Conservation (phyloP, 345 rosid genomes). For the Euphorbia peplus region DNA sequence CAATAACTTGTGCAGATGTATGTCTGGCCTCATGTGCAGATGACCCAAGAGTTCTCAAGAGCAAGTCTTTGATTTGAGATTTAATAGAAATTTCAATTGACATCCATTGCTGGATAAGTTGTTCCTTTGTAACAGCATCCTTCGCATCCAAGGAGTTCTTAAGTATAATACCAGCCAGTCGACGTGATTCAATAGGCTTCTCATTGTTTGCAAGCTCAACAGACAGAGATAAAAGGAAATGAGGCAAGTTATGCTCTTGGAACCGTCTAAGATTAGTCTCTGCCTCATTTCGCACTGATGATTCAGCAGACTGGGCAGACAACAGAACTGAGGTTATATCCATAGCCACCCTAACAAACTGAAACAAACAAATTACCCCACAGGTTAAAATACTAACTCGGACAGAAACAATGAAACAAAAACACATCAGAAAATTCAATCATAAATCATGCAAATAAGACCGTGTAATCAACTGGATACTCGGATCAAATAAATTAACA, state of each 20-base stretch:
- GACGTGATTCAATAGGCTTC: constrained; percentile 76
- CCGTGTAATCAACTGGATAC: background rate
- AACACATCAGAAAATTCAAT: background rate
- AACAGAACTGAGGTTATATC: constrained; percentile 78
- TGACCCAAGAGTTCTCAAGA: constrained; percentile 67
- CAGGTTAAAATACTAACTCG: background rate
- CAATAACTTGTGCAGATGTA: constrained; percentile 89
- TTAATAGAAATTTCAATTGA: constrained; percentile 53
- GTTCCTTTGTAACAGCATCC: constrained; percentile 58
- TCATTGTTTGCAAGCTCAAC: constrained; percentile 77
- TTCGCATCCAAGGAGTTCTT: constrained; percentile 92
- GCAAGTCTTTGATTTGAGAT: constrained; percentile 73
- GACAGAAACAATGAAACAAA: too few relatives aligned
- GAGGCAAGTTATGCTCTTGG: constrained; percentile 81
- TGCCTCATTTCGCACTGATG: constrained; percentile 72
- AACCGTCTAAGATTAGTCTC: constrained; percentile 66
- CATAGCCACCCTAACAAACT: constrained; percentile 61
- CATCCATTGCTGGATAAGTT: constrained; percentile 76
- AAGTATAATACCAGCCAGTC: constrained; percentile 86
- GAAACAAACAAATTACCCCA: constrained; percentile 8
- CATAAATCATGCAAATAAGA: background rate
- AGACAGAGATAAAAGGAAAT: constrained; percentile 63
- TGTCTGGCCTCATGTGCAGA: constrained; percentile 70
- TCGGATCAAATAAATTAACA: background rate
- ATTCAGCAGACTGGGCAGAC: constrained; percentile 80